Evolutionary conservation across 768 basidiomycete genomes (phyloP).

Genomic region (Pisolithus orientalis): DNA sequence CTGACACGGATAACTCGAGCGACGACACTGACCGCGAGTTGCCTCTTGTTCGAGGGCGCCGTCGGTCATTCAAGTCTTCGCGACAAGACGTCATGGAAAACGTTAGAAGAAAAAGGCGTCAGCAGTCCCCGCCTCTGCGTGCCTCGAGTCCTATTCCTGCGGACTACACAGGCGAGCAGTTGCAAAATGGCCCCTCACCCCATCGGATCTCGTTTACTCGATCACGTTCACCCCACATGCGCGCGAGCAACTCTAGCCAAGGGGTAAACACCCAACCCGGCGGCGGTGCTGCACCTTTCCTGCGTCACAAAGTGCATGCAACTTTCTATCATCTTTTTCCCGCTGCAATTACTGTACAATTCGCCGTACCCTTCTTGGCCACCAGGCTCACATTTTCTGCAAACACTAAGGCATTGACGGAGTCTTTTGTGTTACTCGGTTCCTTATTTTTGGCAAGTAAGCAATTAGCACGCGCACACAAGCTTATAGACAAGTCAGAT

Average conservation of each 20-base stretch:
- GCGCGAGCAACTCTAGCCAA: constrained; percentile 28
- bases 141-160: constrained; percentile 17
- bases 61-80: constrained; percentile 26
- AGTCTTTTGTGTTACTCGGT: constrained; percentile 58
- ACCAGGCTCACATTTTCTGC: constrained; percentile 44
- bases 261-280: constrained; percentile 30
- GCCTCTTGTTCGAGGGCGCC: constrained; percentile 38
- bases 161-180: constrained; percentile 28
- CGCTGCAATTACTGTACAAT: constrained; percentile 36
- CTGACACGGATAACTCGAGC: constrained; percentile 45
- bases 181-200: constrained; percentile 27
- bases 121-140: constrained; percentile 18
- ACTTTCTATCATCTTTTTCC: constrained; percentile 38
- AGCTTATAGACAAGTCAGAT: constrained; percentile 20
- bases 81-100: constrained; percentile 20
- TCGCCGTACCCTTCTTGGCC: constrained; percentile 39
- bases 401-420: constrained; percentile 56
- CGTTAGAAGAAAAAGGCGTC: constrained; percentile 22
- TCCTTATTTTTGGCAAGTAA: constrained; percentile 53
- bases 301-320: constrained; percentile 32
- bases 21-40: constrained; percentile 53
- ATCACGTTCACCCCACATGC: constrained; percentile 62
- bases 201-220: constrained; percentile 54
- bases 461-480: constrained; percentile 23
- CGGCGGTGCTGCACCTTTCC: constrained; percentile 39